These are phyloP conservation scores for Deuterostichococcus epilithicus DNA, from an alignment of 139 green algal species.

Conservation along the genomic window DNA sequence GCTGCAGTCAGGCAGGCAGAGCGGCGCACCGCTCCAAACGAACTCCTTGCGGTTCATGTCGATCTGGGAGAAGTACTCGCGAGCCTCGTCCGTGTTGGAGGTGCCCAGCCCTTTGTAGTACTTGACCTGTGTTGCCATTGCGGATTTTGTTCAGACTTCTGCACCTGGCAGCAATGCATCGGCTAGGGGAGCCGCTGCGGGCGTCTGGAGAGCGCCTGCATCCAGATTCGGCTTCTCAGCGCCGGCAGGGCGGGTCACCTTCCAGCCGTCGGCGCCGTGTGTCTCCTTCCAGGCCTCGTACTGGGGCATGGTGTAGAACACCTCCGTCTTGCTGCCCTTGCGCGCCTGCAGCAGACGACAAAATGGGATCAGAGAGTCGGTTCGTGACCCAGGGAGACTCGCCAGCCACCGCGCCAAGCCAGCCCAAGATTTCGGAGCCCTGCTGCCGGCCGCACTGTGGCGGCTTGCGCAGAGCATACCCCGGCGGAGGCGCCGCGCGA, in stretches of 20 bases:
- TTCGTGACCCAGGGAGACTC: too few species aligned
- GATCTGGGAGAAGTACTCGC: slow-evolving; percentile 94
- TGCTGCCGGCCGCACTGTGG: too few species aligned
- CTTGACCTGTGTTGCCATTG: slow-evolving; percentile 68
- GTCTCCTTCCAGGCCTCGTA: slow-evolving; percentile 95
- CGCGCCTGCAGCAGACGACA: slow-evolving; percentile 51
- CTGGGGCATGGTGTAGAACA: slow-evolving; percentile 99
- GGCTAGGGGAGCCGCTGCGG: too few species aligned
- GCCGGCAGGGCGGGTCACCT: not conserved
- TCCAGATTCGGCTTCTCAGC: too few species aligned
- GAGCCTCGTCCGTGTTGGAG: slow-evolving; percentile 86
- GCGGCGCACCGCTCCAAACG: slow-evolving; percentile 72
- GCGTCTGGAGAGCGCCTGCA: too few species aligned
- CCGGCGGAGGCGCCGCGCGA: too few species aligned
- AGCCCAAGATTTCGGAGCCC: too few species aligned
- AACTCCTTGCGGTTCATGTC: slow-evolving; percentile 84
- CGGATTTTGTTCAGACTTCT: too few species aligned
- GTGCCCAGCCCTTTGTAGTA: slow-evolving; percentile 99
- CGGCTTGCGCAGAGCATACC: too few species aligned
- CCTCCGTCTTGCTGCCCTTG: slow-evolving; percentile 67
- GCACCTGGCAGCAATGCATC: too few species aligned
- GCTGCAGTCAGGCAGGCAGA: not conserved
- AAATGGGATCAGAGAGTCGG: too few species aligned
- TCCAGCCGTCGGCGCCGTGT: slow-evolving; percentile 67
- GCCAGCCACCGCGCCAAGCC: too few species aligned